Evolutionary conservation across 257 asterid species (phyloP).

Genomic region (Linderniella brevidens): DNA sequence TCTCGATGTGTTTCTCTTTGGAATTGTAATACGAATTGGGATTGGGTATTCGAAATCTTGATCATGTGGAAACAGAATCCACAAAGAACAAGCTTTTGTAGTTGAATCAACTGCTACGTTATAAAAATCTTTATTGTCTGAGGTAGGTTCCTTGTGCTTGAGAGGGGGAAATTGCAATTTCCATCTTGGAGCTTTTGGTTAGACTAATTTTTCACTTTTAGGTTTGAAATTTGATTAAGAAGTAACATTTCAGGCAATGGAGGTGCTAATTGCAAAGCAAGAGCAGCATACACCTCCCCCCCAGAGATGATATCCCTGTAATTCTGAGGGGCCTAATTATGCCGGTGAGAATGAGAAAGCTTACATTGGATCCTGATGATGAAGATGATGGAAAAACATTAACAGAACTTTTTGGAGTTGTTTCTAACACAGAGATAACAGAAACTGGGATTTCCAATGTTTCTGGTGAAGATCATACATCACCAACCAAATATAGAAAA

Average conservation of each 20-base stretch:
- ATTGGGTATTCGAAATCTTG: too few relatives aligned
- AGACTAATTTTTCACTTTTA: too few relatives aligned
- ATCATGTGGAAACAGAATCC: too few relatives aligned
- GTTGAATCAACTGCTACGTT: too few relatives aligned
- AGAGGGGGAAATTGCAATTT: too few relatives aligned
- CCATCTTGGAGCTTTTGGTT: too few relatives aligned
- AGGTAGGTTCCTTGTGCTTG: too few relatives aligned
- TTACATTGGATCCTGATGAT: constrained; percentile 24
- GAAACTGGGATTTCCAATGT: constrained; percentile 6
- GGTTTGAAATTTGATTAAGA: too few relatives aligned
- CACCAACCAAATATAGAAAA: constrained; percentile 10
- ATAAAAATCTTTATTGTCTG: too few relatives aligned
- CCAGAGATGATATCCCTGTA: constrained; percentile 7
- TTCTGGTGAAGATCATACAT: constrained; percentile 10
- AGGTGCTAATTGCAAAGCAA: constrained; percentile 23
- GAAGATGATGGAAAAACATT: constrained; percentile 14
- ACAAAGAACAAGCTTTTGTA: too few relatives aligned
- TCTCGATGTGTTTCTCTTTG: too few relatives aligned
- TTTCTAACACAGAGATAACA: constrained; percentile 6
- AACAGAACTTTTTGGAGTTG: constrained; percentile 5
- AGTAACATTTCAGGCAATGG: constrained; percentile 15
- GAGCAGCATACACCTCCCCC: constrained; percentile 13
- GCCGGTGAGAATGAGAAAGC: constrained; percentile 29
- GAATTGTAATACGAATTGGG: too few relatives aligned
- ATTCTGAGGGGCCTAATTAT: constrained; percentile 14